These are phyloP conservation scores for Boeremia lycopersici DNA, from an alignment of 2,329 filamentous ascomycete species.

Conservation along the genomic window DNA sequence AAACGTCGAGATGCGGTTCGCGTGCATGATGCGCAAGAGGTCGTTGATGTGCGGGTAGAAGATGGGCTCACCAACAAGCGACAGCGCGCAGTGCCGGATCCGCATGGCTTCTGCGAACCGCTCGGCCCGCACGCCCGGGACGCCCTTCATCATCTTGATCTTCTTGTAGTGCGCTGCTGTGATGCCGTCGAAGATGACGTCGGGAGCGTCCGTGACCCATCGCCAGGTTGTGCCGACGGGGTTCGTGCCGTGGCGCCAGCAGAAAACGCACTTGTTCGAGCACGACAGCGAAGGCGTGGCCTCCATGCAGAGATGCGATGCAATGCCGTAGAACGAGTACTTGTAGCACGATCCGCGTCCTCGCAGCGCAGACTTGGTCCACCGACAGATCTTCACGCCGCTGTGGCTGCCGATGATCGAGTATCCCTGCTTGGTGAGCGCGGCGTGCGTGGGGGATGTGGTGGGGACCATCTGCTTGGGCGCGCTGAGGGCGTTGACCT, in stretches of 20 bases:
- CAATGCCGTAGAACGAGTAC: constrained; percentile 95
- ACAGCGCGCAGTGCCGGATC: constrained; percentile 91
- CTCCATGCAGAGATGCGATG: constrained; percentile 97
- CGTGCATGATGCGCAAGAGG: constrained; percentile 82
- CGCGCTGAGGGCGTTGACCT: constrained; percentile 53
- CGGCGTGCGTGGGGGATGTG: constrained; percentile 83
- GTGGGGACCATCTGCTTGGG: constrained; percentile 93
- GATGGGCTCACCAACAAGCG: constrained; percentile 94
- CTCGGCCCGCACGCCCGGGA: constrained; percentile 90
- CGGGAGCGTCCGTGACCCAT: constrained; percentile 91
- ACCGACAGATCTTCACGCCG: constrained; percentile 96
- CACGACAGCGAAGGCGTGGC: constrained; percentile 94
- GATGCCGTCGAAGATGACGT: constrained; percentile 87
- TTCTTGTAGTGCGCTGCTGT: constrained; percentile 94
- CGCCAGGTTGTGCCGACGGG: constrained; percentile 96
- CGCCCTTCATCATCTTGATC: constrained; percentile 94
- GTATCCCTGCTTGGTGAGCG: constrained; percentile 96
- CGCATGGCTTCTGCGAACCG: constrained; percentile 91
- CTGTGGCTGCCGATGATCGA: constrained; percentile 94
- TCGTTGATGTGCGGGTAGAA: constrained; percentile 98
- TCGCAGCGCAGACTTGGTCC: constrained; percentile 95
- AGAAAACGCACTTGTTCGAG: constrained; percentile 98
- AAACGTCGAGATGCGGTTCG: constrained; percentile 88
- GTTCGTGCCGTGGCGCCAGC: constrained; percentile 97
- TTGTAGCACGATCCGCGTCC: constrained; percentile 97